Evolutionary conservation across 495 filamentous ascomycete species (phyloP), one percentile per base, ranked within the genome.

Genomic region (Penicillium soppii): DNA sequence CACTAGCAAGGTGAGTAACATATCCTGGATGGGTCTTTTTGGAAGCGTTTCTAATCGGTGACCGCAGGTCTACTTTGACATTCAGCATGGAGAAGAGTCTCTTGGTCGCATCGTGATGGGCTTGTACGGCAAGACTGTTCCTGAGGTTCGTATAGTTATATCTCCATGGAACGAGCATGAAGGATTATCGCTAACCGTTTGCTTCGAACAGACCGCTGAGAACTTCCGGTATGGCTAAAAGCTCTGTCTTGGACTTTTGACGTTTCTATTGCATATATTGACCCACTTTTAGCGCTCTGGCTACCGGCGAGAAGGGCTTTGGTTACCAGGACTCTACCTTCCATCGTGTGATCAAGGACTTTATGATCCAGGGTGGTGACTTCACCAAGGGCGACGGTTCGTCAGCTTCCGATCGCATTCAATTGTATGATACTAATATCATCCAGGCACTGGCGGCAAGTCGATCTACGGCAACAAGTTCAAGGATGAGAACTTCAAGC

Each of bases 291-390:
- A 83, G 84, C 61, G 92, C 89, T 71, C 81, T 99, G 56, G 89
- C 92, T 59, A 97, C 94, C 51, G 94, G 94, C 56, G 91, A 99
- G 84, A 90, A 97, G 75, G 94, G 89, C 62, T 97, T 88, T 66
- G 94, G 94, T 49, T 98, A 97, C 70, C 84, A 97, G 71, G 92
- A 90, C 27, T 96, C 91, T 19, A 83, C 74, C 68, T 98, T 98
- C 87, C 94, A 98, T 83, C 89, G 94, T 74, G 95, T 98, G 64
- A 98, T 98, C 79, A 91, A 92, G 79, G 63, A 87, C 49, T 98
- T 98, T 79, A 98, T 98, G 94, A 96, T 97, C 69, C 94, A 98
- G 77, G 94, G 94, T 68, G 94, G 95, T 75, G 95, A 99, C 77
- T 99, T 99, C 77, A 99, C 95, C 70, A 90, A 85, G 54, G 85